Base-by-base conservation (phyloP, 768 basidiomycete genomes). In the Paxillus rubicundulus region DNA sequence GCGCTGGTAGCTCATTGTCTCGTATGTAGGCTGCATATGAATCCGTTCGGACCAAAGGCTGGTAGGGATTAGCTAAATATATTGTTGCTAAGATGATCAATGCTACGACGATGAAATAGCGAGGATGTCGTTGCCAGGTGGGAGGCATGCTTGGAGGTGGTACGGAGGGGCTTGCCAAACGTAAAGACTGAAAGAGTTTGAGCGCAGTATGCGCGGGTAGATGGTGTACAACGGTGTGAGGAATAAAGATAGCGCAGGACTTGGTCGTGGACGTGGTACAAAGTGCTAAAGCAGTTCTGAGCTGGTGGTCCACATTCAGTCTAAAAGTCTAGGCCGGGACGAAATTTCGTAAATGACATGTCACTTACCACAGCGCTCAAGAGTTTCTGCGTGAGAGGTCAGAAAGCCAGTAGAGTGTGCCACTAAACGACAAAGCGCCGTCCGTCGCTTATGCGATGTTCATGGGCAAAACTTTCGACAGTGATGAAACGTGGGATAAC, bases 101-200 rank as follows among this genome's bases (percentile, higher is more conserved):
- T 33, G 73, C 64, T 45, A 80, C 66, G 59, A 75, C 63, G 52
- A 81, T 53, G 52, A 72, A 64, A 66, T 82, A 83, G 58, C 80
- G 77, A 27, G 82, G 82, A 62, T 83, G 80, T 51, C 79, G 74
- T 51, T 70, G 63, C 70, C 71, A 72, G 28, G 57, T 49, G 24
- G 45, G 49, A 33, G 68, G 68, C 70, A 71, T 71, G 45, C 52
- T 62, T 18, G 47, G 21, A 40, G 14, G 28, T 28, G 14, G 28
- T 28, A 56, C 51, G 21, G 47, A 37, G 38, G 14, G 30, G 49
- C 20, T 20, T 24, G 42, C 13, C 27, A 21, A 50, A 48, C 6
- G 42, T 48, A 53, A 49, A 1, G 47, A 52, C 14, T 47, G 61
- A 42, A 54, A 17, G 40, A 28, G 24, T 48, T 9, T 28, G 47